These are phyloP conservation scores for Monilinia vaccinii-corymbosi DNA, from an alignment of 2,329 filamentous ascomycete species.

Conservation along the genomic window DNA sequence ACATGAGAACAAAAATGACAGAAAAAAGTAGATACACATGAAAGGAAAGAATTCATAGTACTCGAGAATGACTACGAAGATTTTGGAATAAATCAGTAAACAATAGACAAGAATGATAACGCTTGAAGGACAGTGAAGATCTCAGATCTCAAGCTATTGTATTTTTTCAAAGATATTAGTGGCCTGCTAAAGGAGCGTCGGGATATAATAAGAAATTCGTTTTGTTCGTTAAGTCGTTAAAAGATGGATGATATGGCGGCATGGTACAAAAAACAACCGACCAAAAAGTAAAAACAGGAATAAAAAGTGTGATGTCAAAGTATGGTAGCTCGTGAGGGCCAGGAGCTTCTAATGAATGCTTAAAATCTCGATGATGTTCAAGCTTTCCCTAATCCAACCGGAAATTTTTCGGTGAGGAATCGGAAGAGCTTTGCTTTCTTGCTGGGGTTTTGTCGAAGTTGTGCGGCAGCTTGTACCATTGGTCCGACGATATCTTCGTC, in stretches of 20 bases:
- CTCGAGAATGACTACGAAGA: background rate
- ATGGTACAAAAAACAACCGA: constrained; percentile 5
- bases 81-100: background rate
- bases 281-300: constrained; percentile 10
- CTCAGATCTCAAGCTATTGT: background rate
- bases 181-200: constrained; percentile 27
- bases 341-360: constrained; percentile 7
- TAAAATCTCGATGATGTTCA: constrained; percentile 6
- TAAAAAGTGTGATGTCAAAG: constrained; percentile 2
- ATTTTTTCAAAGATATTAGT: constrained; percentile 14
- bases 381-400: constrained; percentile 23
- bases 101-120: constrained; percentile 9
- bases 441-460: constrained; percentile 25
- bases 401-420: constrained; percentile 30
- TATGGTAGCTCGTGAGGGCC: constrained; percentile 4
- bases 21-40: background rate
- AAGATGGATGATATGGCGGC: background rate
- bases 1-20: background rate
- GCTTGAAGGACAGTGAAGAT: background rate
- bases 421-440: constrained; percentile 29
- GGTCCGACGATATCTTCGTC: constrained; percentile 91
- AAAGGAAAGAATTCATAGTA: background rate
- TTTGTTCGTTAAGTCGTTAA: constrained; percentile 12
- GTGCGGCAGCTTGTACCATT: constrained; percentile 45
- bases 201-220: constrained; percentile 15